phyloP scores from a whole-genome alignment of 2,329 filamentous ascomycete genomes.

The Alternaria rosae region DNA sequence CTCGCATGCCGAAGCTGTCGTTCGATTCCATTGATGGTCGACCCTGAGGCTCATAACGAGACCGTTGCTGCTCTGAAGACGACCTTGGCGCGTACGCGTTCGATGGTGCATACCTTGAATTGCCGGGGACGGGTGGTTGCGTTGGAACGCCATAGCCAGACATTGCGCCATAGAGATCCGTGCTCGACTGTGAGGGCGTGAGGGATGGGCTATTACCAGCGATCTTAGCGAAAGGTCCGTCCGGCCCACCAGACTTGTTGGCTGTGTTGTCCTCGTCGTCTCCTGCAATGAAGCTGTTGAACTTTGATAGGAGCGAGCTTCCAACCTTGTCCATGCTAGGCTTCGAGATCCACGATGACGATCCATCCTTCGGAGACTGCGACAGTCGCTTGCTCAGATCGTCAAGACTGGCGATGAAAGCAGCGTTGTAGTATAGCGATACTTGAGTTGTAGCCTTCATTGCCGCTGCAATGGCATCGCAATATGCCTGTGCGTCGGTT shows the following conservation, averaged over 20 bases:
- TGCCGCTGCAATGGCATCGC: slow-evolving; percentile 78
- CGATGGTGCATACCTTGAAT: slow-evolving; percentile 51
- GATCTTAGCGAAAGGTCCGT: slow-evolving; percentile 84
- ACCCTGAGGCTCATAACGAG: slow-evolving; percentile 56
- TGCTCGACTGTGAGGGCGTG: slow-evolving; percentile 67
- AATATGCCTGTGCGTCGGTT: slow-evolving; percentile 88
- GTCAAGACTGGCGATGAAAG: slow-evolving; percentile 78
- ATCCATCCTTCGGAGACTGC: slow-evolving; percentile 82
- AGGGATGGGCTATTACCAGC: slow-evolving; percentile 66
- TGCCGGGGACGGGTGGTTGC: slow-evolving; percentile 34
- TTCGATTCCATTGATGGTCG: slow-evolving; percentile 50
- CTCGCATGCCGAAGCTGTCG: slow-evolving; percentile 33
- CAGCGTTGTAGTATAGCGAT: slow-evolving; percentile 83
- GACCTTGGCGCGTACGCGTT: slow-evolving; percentile 55
- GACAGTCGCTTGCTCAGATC: slow-evolving; percentile 84
- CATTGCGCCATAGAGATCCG: slow-evolving; percentile 78
- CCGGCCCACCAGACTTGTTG: slow-evolving; percentile 63
- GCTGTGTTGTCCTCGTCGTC: slow-evolving; percentile 77
- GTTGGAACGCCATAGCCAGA: slow-evolving; percentile 58
- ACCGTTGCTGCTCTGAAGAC: slow-evolving; percentile 60
- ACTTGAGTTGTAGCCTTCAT: slow-evolving; percentile 82
- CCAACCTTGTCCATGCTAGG: slow-evolving; percentile 96
- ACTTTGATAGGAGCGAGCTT: slow-evolving; percentile 86
- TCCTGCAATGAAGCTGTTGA: slow-evolving; percentile 95
- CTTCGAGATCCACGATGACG: slow-evolving; percentile 89